These are phyloP conservation scores for Crithidia bombi DNA, from an alignment of 208 protist genomes.

Conservation along the genomic window DNA sequence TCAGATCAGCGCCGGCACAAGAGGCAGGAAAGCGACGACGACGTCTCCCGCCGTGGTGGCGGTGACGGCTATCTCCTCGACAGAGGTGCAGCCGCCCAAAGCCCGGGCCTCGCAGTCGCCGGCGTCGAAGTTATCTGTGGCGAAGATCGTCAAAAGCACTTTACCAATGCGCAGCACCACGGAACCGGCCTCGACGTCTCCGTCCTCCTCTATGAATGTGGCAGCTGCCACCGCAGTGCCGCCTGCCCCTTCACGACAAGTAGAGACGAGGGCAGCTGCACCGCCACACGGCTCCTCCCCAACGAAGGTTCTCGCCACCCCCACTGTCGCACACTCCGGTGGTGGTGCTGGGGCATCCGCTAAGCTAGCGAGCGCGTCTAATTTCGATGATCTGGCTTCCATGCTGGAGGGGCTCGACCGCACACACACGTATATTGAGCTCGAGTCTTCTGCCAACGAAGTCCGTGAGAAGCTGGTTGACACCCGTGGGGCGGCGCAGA, in stretches of 20 bases:
- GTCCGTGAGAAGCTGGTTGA: too few relatives aligned
- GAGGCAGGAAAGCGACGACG: background rate
- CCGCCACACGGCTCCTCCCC: background rate
- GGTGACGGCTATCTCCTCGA: constrained; percentile 1
- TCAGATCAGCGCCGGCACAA: background rate
- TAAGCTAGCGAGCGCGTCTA: background rate
- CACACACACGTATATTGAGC: background rate
- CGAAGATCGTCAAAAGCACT: background rate
- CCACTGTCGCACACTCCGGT: too few relatives aligned
- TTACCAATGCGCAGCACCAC: background rate
- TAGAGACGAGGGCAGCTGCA: background rate
- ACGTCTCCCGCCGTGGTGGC: background rate
- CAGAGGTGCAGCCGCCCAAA: constrained; percentile 8
- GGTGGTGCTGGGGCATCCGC: too few relatives aligned
- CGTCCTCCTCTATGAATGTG: background rate
- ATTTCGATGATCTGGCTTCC: background rate
- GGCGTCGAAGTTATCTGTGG: background rate
- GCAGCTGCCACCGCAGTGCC: background rate
- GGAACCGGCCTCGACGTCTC: background rate
- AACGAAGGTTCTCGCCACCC: background rate
- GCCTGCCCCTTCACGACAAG: background rate
- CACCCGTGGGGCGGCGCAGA: background rate
- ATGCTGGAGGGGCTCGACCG: background rate
- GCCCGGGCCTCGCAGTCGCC: background rate
- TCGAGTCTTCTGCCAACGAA: too few relatives aligned